These are phyloP conservation scores for Neonectria faginata DNA, from an alignment of 2,329 filamentous ascomycete species.

Conservation along the genomic window DNA sequence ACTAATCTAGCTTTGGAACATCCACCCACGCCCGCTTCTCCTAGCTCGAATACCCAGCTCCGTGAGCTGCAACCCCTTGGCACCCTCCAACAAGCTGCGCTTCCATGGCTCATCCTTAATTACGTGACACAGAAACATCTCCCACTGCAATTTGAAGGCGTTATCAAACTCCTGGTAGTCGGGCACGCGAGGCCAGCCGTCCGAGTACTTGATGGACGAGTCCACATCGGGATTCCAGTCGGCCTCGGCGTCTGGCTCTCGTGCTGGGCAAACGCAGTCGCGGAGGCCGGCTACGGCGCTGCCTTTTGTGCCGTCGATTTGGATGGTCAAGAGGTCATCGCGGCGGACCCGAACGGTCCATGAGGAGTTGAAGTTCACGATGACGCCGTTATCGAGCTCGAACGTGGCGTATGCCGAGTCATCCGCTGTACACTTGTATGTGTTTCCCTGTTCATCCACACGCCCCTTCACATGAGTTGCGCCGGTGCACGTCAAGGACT, in stretches of 20 bases:
- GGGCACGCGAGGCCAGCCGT: neutral
- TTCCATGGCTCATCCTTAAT: constrained; percentile 6
- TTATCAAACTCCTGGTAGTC: constrained; percentile 3
- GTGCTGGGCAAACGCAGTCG: constrained; percentile 2
- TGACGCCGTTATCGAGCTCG: neutral
- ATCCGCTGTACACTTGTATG: neutral
- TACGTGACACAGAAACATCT: constrained; percentile 5
- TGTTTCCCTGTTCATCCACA: neutral
- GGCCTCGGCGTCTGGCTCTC: constrained; percentile 8
- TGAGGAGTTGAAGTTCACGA: neutral
- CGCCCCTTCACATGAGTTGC: neutral
- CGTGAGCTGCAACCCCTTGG: neutral
- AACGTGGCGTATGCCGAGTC: neutral
- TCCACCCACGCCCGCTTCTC: constrained; percentile 3
- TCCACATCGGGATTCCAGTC: constrained; percentile 5
- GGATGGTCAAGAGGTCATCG: neutral
- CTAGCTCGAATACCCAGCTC: constrained; percentile 3
- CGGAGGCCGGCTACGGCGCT: neutral
- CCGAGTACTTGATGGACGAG: constrained; percentile 1
- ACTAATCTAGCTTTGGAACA: neutral
- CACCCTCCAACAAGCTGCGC: constrained; percentile 3
- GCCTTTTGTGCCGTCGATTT: constrained; percentile 7
- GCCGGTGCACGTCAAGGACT: neutral
- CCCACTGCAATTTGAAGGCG: constrained; percentile 9
- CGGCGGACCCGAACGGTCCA: neutral